These are phyloP conservation scores for Apium graveolens DNA, from an alignment of 129 eudicot species.

Conservation along the genomic window DNA sequence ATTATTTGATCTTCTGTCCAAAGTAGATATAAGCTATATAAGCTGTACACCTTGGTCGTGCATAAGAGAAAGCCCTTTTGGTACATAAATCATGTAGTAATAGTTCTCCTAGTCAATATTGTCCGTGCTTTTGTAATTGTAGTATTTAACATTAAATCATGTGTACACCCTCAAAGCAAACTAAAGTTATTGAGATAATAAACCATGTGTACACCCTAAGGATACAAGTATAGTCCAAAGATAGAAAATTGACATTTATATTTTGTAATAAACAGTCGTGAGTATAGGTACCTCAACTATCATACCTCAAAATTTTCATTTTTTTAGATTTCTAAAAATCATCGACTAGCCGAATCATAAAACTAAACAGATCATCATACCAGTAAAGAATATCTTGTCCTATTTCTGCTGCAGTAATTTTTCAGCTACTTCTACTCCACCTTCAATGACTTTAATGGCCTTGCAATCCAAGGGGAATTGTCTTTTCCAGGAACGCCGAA, in stretches of 20 bases:
- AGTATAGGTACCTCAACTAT: background rate
- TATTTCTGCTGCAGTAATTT: conserved; percentile 53
- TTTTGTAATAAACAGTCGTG: background rate
- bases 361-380: conserved; percentile 21
- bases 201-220: too few species aligned
- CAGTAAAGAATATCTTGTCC: conserved; percentile 95
- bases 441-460: conserved; percentile 71
- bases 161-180: too few species aligned
- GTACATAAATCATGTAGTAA: too few species aligned
- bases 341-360: background rate
- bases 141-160: too few species aligned
- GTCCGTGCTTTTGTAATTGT: too few species aligned
- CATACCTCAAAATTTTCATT: background rate
- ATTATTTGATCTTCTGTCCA: too few species aligned
- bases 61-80: too few species aligned
- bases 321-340: background rate
- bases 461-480: conserved; percentile 45
- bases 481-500: conserved; percentile 55
- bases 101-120: too few species aligned
- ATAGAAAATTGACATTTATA: background rate
- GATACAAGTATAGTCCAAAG: background rate
- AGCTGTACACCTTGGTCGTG: too few species aligned
- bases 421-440: conserved; percentile 49
- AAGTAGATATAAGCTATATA: too few species aligned
- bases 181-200: too few species aligned